These are phyloP conservation scores for Hylodesmum podocarpum DNA, from an alignment of 306 rosid genomes.

Conservation along the genomic window DNA sequence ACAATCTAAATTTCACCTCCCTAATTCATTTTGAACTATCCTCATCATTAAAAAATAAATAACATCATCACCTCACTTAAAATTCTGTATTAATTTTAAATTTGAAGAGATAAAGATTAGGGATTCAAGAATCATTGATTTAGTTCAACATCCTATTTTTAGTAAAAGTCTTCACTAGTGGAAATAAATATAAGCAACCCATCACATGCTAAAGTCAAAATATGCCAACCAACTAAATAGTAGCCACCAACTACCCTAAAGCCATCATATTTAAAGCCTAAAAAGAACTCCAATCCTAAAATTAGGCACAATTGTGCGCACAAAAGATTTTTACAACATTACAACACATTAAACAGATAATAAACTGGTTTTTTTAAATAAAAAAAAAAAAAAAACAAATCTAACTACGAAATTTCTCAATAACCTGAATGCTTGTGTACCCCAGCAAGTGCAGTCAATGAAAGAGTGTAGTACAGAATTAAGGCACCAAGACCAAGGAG, in stretches of 20 bases:
- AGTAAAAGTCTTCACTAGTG: neutral
- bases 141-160: neutral
- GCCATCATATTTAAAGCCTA: neutral
- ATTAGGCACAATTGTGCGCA: neutral
- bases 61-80: neutral
- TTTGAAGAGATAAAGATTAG: neutral
- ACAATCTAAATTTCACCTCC: neutral
- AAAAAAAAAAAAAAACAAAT: neutral
- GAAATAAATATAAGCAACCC: neutral
- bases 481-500: neutral
- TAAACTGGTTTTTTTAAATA: neutral
- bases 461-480: neutral
- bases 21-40: neutral
- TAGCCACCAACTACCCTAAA: slow-evolving; percentile 1
- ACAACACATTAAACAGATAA: neutral
- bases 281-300: neutral
- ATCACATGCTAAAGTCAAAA: slow-evolving; percentile 22
- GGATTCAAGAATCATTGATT: neutral
- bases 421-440: slow-evolving; percentile 20
- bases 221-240: neutral
- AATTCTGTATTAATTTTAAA: slow-evolving; percentile 1
- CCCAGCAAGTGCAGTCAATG: neutral
- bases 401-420: neutral
- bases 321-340: neutral
- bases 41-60: neutral